Evolutionary conservation across 169 alveolate genomes (phyloP).

Genomic region (Plasmodium vinckei): DNA sequence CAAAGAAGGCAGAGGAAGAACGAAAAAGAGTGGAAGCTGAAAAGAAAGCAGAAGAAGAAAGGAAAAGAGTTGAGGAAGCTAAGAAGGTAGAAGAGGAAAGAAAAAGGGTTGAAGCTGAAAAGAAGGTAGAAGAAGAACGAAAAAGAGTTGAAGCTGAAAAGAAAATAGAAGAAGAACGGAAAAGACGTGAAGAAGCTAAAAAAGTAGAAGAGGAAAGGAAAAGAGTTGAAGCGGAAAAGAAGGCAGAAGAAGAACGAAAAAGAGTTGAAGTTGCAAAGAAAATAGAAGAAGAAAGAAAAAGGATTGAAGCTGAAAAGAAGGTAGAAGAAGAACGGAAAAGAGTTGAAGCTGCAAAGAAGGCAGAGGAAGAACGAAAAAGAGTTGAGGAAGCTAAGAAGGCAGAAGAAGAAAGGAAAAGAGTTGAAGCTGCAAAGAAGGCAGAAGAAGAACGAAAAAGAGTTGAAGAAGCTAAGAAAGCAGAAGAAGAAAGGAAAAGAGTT

Average conservation of each 20-base stretch:
- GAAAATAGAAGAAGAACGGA: background rate
- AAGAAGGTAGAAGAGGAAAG: background rate
- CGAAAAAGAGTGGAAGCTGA: background rate
- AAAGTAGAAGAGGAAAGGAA: conserved; percentile 9
- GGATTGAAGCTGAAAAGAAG: background rate
- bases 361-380: background rate
- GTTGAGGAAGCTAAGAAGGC: background rate
- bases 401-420: background rate
- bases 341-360: background rate
- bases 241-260: conserved; percentile 6
- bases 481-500: background rate
- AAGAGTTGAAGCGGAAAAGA: conserved; percentile 1
- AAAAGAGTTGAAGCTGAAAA: conserved; percentile 1
- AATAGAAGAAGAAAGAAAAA: background rate
- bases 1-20: background rate
- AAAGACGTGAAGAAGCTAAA: background rate
- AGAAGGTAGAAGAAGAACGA: background rate
- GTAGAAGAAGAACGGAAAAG: conserved; percentile 1
- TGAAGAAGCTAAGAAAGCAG: background rate
- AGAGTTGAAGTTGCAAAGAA: background rate
- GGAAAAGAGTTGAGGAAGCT: background rate
- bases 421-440: background rate
- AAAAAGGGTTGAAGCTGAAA: background rate
- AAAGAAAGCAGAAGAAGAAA: background rate
- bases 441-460: background rate